Evolutionary conservation across 2,329 filamentous ascomycete genomes (phyloP).

Genomic region (Penicillium digitatum): DNA sequence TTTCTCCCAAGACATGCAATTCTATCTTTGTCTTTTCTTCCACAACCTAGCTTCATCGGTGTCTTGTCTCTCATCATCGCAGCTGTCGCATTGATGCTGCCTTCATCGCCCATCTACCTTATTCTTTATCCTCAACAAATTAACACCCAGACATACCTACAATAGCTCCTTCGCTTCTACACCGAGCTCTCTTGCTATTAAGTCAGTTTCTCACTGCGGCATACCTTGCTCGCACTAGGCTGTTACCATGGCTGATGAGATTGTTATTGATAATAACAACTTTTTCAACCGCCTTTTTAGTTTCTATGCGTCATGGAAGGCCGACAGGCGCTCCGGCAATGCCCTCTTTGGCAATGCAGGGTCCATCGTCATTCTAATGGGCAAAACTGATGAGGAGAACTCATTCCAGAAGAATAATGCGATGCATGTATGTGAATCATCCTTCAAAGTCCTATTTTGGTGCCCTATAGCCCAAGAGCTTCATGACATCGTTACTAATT

Average conservation of each 20-base stretch:
- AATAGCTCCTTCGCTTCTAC: background rate
- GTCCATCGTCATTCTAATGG: conserved; percentile 86
- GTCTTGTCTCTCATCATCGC: background rate
- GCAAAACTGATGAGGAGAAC: conserved; percentile 84
- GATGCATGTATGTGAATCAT: conserved; percentile 68
- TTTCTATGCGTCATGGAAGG: conserved; percentile 90
- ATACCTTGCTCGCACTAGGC: conserved; percentile 15
- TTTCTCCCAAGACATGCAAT: background rate
- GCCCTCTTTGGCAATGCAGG: conserved; percentile 78
- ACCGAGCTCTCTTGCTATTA: background rate
- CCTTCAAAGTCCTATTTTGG: background rate
- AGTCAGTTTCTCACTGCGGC: conserved; percentile 12
- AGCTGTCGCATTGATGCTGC: background rate
- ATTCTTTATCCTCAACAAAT: conserved; percentile 1
- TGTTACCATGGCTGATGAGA: conserved; percentile 64
- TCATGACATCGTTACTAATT: conserved; percentile 6
- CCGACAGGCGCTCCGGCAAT: conserved; percentile 85
- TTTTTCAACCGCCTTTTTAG: conserved; percentile 91
- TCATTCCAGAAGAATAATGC: conserved; percentile 95
- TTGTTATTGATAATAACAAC: conserved; percentile 88
- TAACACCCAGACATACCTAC: background rate
- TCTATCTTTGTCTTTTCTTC: conserved; percentile 3
- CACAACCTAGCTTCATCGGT: background rate
- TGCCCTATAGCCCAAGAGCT: background rate
- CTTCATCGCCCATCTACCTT: background rate